Conservation (phyloP, 192 early-diverging fungal genomes). For the Neocallimastix lanati region DNA sequence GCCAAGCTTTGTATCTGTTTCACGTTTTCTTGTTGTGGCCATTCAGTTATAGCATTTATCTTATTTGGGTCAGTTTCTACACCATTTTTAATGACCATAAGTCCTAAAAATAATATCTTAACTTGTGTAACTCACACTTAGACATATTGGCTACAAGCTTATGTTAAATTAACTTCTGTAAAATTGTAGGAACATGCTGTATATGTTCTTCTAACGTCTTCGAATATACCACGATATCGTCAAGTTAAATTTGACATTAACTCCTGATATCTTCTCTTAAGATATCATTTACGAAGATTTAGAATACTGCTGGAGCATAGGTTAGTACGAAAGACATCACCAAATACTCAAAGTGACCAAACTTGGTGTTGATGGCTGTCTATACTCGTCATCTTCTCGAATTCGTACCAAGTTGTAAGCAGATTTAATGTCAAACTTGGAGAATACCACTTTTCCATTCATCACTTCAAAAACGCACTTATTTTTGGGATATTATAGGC, state of each 20-base stretch:
- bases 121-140: slow-evolving; percentile 13
- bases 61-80: slow-evolving; percentile 10
- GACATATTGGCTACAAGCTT: slow-evolving; percentile 12
- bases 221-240: slow-evolving; percentile 6
- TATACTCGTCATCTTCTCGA: slow-evolving; percentile 2
- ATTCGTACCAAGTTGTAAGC: slow-evolving; percentile 3
- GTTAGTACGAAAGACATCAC: slow-evolving; percentile 14
- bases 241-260: background rate
- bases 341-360: slow-evolving; percentile 11
- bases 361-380: slow-evolving; percentile 12
- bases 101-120: slow-evolving; percentile 5
- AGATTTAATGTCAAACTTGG: background rate
- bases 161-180: slow-evolving; percentile 8
- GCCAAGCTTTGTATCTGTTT: no score
- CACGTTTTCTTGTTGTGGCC: no score
- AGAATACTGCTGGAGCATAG: slow-evolving; percentile 17
- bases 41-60: slow-evolving; percentile 5
- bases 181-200: slow-evolving; percentile 4
- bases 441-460: background rate
- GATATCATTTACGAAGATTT: slow-evolving; percentile 17
- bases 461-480: no score
- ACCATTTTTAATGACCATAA: slow-evolving; percentile 14
- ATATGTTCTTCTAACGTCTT: background rate
- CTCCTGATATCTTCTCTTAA: slow-evolving; percentile 4
- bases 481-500: no score